Conservation (phyloP, 805 yeast genomes). For the Yarrowia deformans region DNA sequence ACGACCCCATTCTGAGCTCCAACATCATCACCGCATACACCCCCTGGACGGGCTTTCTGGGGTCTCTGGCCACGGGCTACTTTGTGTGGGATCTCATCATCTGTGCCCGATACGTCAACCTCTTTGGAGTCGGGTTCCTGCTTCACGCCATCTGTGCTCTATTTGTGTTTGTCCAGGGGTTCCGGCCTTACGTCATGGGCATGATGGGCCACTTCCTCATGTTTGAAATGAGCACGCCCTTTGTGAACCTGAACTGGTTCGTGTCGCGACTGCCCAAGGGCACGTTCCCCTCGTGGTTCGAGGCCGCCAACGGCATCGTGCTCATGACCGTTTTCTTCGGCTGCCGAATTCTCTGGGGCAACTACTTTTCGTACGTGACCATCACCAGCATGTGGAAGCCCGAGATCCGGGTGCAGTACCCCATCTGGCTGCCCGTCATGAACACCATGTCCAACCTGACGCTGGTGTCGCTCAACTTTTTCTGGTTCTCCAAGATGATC, state of each 20-base stretch:
- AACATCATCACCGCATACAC: slow-evolving; percentile 72
- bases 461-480: slow-evolving; percentile 72
- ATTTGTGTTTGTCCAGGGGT: slow-evolving; percentile 68
- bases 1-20: slow-evolving; percentile 52
- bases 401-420: slow-evolving; percentile 59
- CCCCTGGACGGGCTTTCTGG: slow-evolving; percentile 77
- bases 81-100: slow-evolving; percentile 88
- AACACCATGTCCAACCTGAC: slow-evolving; percentile 66
- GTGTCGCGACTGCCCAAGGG: slow-evolving; percentile 77
- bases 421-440: slow-evolving; percentile 57
- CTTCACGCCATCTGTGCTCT: slow-evolving; percentile 86
- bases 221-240: slow-evolving; percentile 91
- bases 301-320: slow-evolving; percentile 70
- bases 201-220: slow-evolving; percentile 83
- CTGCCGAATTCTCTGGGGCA: slow-evolving; percentile 88
- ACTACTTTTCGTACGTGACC: slow-evolving; percentile 62
- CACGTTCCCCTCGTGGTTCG: slow-evolving; percentile 60
- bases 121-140: slow-evolving; percentile 83
- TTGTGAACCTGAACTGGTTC: slow-evolving; percentile 94
- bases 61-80: slow-evolving; percentile 80
- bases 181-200: slow-evolving; percentile 78
- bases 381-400: slow-evolving; percentile 18
- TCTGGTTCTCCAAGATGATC: slow-evolving; percentile 92
- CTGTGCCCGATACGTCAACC: slow-evolving; percentile 65
- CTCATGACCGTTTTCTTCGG: slow-evolving; percentile 71